Evolutionary conservation across 768 basidiomycete species (phyloP), one percentile per base, ranked within the genome.

Genomic region (Amanita polypyramis): DNA sequence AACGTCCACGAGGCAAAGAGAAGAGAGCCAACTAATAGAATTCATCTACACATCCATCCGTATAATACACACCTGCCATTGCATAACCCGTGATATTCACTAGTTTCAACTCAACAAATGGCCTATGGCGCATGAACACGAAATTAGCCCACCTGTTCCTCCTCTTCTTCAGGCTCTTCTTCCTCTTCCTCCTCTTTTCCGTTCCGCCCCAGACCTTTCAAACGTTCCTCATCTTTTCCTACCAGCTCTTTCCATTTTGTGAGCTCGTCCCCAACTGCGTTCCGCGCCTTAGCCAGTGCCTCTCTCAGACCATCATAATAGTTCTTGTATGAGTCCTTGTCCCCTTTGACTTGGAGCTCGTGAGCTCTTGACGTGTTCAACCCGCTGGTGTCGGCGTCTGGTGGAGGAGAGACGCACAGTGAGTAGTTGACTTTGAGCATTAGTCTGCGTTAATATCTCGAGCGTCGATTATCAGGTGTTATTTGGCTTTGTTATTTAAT

Each of bases 1-100:
- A 93, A 66, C 74, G 91, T 36, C 89, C 91, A 40, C 72, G 90
- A 55, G 89, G 90, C 36, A 70, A 70, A 58, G 71, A 73, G 55
- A 72, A 70, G 64, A 65, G 63, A 45, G 66, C 69, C 60, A 64
- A 65, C 46, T 70, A 70, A 55, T 66, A 55, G 43, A 55, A 23
- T 23, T 46, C 10, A 19, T 29, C 42, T 30, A 29, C 32, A 44
- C 21, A 23, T 29, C 19, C 40, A n/a, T 41, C 40, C n/a, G 21
- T 20, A 41, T 41, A 41, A 41, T 41, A 42, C 17, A 40, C 38
- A 7, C 12, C 14, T 35, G 34, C 34, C 14, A 15, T 35, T 5
- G 34, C 34, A 27, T 27, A 27, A 4, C 25, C 25, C 3, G 25
- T 7, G 7, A 7, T 27, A 27, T 27, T n/a, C 25, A 7, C 25